phyloP scores from a whole-genome alignment of 2,329 filamentous ascomycete genomes.

The Trichophyton verrucosum region DNA sequence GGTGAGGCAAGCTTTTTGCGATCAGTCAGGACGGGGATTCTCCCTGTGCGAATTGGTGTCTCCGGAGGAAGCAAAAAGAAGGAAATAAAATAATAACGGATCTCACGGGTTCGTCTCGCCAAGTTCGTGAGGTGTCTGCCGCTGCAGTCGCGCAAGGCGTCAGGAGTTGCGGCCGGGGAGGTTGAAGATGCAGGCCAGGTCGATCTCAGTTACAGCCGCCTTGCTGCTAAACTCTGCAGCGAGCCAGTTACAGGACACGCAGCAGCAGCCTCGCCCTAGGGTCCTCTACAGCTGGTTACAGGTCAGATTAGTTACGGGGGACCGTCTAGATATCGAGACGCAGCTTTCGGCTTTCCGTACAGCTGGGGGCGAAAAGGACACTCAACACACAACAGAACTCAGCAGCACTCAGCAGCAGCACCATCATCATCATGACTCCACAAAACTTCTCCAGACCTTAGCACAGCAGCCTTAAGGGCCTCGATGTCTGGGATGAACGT shows the following conservation, averaged over 20 bases:
- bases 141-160: background rate
- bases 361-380: no score
- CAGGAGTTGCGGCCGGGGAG: background rate
- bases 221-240: background rate
- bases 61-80: no score
- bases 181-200: background rate
- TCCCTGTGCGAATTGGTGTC: no score
- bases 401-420: no score
- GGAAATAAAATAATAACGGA: background rate
- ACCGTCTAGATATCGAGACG: no score
- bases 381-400: no score
- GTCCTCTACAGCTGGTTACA: no score
- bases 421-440: no score
- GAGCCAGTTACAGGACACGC: background rate
- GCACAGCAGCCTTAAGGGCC: background rate
- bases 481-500: background rate
- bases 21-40: background rate
- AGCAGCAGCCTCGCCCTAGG: background rate
- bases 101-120: background rate
- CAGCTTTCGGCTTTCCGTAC: no score
- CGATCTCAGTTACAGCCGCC: background rate
- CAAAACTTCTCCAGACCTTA: background rate
- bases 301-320: no score
- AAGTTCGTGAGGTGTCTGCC: background rate
- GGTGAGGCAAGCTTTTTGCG: background rate